Percentiles rank a stretch among this genome's conserved stretches.
Conservation (phyloP, 148 eudicot species). For the Pharnaceum exiguum region DNA sequence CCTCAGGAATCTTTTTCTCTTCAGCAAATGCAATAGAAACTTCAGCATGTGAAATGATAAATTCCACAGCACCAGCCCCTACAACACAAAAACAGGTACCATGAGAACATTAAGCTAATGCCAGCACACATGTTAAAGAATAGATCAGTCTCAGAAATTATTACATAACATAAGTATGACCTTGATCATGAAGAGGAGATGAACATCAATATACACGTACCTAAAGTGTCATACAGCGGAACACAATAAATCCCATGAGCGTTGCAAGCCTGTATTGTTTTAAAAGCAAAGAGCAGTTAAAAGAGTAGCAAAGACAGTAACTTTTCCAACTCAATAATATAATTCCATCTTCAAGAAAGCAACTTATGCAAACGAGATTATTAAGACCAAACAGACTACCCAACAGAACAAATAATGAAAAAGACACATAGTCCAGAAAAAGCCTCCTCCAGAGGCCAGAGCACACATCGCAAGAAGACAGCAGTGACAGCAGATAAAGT, state of each 20-base stretch:
- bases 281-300: neutral
- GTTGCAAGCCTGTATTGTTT: conserved; percentile 81
- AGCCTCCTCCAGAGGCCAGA: neutral
- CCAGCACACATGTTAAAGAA: neutral
- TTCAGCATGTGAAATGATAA: conserved; percentile 85
- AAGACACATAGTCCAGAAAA: too few species aligned
- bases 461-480: neutral
- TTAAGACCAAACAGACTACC: too few species aligned
- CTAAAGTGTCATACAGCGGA: conserved; percentile 89
- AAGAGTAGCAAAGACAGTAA: too few species aligned
- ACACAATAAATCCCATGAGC: conserved; percentile 95
- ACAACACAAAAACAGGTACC: conserved; percentile 14
- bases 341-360: too few species aligned
- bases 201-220: conserved; percentile 32
- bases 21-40: conserved; percentile 81
- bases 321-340: too few species aligned
- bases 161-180: too few species aligned
- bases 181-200: too few species aligned
- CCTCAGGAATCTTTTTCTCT: conserved; percentile 95
- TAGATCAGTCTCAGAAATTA: too few species aligned
- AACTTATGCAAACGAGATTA: too few species aligned
- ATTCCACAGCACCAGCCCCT: conserved; percentile 98
- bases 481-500: neutral
- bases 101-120: neutral
- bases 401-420: too few species aligned